Conservation (phyloP, 228 moss, liverwort and hornwort genomes). For the Sphagnum fallax region DNA sequence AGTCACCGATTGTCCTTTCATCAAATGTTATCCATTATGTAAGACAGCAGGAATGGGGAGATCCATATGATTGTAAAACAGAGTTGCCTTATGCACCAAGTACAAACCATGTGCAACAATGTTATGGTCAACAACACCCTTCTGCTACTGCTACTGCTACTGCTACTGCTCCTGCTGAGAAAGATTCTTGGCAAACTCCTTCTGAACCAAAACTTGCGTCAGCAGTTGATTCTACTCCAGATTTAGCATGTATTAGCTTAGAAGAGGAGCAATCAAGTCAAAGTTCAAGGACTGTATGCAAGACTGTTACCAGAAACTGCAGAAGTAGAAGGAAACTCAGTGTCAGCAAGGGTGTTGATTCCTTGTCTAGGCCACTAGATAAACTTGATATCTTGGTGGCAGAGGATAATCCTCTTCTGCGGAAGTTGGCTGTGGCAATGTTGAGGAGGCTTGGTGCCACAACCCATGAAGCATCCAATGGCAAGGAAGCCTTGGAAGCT, state of each 20-base stretch:
- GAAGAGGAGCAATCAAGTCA: conserved; percentile 20
- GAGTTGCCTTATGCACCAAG: conserved; percentile 23
- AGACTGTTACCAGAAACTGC: conserved; percentile 6
- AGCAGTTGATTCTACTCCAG: neutral
- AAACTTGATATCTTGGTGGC: conserved; percentile 61
- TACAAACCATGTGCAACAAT: neutral
- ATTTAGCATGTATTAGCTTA: neutral
- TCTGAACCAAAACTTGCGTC: neutral
- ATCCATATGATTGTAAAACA: conserved; percentile 38
- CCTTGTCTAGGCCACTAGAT: conserved; percentile 39
- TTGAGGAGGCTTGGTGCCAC: conserved; percentile 57
- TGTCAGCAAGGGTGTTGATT: neutral
- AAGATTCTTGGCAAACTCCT: conserved; percentile 9
- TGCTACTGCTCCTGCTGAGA: neutral
- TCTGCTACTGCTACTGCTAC: conserved; percentile 1
- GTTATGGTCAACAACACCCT: no score
- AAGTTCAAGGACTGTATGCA: conserved; percentile 12
- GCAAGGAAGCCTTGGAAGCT: conserved; percentile 47
- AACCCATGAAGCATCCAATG: conserved; percentile 49
- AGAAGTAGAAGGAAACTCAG: neutral
- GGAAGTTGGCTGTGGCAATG: conserved; percentile 60
- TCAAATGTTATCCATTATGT: conserved; percentile 43
- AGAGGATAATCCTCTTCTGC: conserved; percentile 59
- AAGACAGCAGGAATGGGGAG: conserved; percentile 55
- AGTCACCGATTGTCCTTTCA: conserved; percentile 20